A percentile compares a stretch with the other conserved stretches of the same genome.
phyloP scores from a whole-genome alignment of 2,329 filamentous ascomycete genomes.

The Cyphellophora europaea region DNA sequence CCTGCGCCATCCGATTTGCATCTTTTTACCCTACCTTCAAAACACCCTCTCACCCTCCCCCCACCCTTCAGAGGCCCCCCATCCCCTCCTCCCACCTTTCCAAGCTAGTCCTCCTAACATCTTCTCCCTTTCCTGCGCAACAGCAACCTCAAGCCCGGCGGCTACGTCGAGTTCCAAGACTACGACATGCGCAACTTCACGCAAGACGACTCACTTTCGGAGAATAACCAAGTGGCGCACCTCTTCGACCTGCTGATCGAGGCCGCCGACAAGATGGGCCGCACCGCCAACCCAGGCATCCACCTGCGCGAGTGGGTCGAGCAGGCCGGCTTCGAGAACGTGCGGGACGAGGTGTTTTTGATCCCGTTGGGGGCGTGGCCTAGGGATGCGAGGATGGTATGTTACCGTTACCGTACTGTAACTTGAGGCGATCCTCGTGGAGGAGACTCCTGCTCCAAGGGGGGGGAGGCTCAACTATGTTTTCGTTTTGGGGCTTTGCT shows the following conservation, averaged over 20 bases:
- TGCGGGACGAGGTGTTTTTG: constrained; percentile 18
- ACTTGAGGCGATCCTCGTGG: no score
- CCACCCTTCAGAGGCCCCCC: no score
- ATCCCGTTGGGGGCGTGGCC: constrained; percentile 22
- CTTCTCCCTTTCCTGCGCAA: no score
- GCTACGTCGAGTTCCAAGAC: constrained; percentile 13
- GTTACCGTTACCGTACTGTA: no score
- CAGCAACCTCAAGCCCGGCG: constrained; percentile 20
- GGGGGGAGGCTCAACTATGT: no score
- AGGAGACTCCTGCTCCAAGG: no score
- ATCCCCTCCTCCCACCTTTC: no score
- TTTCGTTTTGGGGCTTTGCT: constrained; percentile 10
- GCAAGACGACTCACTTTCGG: constrained; percentile 4
- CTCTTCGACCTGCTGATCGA: constrained; percentile 20
- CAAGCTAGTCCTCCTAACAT: no score
- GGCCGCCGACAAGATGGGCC: constrained; percentile 23
- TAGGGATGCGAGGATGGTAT: constrained; percentile 23
- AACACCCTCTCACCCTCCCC: no score
- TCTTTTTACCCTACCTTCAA: no score
- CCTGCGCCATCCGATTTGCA: no score
- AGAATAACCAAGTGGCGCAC: constrained; percentile 11
- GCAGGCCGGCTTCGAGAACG: constrained; percentile 20
- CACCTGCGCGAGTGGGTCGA: constrained; percentile 11
- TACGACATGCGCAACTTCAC: not conserved
- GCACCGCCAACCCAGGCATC: constrained; percentile 25